Conservation (phyloP, 345 rosid species). For the Litchi chinensis region DNA sequence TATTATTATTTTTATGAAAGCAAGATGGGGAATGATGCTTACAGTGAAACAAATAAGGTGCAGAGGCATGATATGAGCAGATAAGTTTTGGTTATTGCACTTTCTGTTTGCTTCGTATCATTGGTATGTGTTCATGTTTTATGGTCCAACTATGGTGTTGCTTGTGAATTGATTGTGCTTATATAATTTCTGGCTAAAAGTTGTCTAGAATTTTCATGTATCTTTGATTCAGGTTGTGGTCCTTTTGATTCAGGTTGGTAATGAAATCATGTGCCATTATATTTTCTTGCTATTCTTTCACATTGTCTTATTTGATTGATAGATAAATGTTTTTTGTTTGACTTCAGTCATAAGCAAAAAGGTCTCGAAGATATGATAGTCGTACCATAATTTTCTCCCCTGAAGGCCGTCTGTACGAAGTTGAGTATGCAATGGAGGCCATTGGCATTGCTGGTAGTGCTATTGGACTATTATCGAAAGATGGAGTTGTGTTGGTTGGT, state of each 20-base stretch:
- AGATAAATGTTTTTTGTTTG: no score
- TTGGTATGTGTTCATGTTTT: not conserved
- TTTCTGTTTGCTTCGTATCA: not conserved
- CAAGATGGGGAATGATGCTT: no score
- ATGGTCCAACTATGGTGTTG: not conserved
- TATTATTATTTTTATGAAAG: no score
- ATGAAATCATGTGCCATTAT: not conserved
- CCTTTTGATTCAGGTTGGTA: not conserved
- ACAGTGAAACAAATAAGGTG: no score
- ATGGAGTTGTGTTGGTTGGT: conserved; percentile 89
- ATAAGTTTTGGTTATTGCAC: not conserved
- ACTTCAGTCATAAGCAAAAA: no score
- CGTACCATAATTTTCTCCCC: no score
- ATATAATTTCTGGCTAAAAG: not conserved
- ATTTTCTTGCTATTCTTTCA: not conserved
- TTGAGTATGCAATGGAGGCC: conserved; percentile 98
- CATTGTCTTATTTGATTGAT: not conserved
- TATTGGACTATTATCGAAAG: conserved; percentile 83
- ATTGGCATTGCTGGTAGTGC: conserved; percentile 97
- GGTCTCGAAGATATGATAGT: no score
- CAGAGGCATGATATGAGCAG: not conserved
- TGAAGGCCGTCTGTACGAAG: conserved; percentile 97
- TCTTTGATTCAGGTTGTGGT: not conserved
- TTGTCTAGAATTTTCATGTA: not conserved
- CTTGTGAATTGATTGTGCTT: not conserved